Evolutionary conservation across 139 green algal genomes (phyloP), one percentile per base, ranked within the genome.

Genomic region (Penium margaritaceum): DNA sequence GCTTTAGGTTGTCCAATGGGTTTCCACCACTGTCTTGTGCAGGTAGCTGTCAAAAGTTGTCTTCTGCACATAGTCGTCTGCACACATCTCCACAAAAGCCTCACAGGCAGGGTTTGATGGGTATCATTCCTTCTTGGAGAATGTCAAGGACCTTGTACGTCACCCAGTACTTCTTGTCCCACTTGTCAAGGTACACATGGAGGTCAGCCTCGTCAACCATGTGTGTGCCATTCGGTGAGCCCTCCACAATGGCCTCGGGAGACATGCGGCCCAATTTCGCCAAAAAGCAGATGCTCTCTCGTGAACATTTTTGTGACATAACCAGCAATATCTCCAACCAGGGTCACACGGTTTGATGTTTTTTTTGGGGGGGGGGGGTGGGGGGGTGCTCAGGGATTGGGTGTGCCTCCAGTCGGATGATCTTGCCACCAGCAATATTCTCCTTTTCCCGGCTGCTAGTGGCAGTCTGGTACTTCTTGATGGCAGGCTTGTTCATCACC

Each of bases 261-360:
- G 63, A 81, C 94, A 98, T 98, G 81, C 94, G 90, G 57, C 94
- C 94, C 6, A 78, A 91, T 88, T 98, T 98, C 82, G 94, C 94
- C 3, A 94, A 94, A 81, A 98, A 98, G 89, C 98, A 98, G 83
- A 98, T 98, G 84, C 94, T 94, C 88, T 96, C 92, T n/a, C 92
- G 90, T 24, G 82, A 88, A 86, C 90, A 95, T 84, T 85, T 97
- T 97, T 75, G 92, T 97, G 33, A 97, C 92, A 73, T 97, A 97
- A 35, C 92, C 74, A 39, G 94, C 94, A 47, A 94, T 94, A 67
- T 98, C 94, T 30, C 94, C 94, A 0, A 98, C 90, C 32, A 98
- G 88, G 0, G 87, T 85, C 0, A 96, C 84, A 27, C 94, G 87
- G 79, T 88, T 90, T 77, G 91, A 77, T 62, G 86, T 79, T 72